Percentiles rank a stretch among this genome's conserved stretches.
Evolutionary conservation across 805 yeast genomes (phyloP).

Genomic region (Candida hispaniensis): DNA sequence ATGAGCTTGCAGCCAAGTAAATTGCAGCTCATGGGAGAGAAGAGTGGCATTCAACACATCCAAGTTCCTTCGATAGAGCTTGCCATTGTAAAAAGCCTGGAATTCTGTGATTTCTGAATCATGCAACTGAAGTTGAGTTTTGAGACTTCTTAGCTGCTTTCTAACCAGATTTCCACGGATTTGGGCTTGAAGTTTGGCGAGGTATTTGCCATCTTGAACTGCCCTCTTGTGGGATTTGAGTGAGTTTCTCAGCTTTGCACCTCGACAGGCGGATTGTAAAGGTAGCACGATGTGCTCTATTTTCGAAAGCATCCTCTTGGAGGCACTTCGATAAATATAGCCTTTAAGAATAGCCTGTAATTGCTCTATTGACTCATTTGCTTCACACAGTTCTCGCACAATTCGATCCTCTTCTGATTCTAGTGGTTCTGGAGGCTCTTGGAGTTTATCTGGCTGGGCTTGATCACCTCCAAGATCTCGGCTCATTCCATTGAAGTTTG

Average conservation of each 20-base stretch:
- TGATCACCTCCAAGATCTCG: constrained; percentile 32
- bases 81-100: constrained; percentile 49
- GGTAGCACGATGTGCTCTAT: constrained; percentile 3
- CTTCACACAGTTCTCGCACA: constrained; percentile 25
- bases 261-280: no score
- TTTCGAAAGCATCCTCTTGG: neutral
- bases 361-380: constrained; percentile 32
- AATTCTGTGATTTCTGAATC: constrained; percentile 34
- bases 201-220: no score
- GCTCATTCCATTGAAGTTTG: constrained; percentile 58
- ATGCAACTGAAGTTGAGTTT: constrained; percentile 41
- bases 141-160: constrained; percentile 19
- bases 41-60: neutral
- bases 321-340: constrained; percentile 40
- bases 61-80: constrained; percentile 31
- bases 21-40: neutral
- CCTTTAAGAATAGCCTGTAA: constrained; percentile 68
- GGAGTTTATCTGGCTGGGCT: constrained; percentile 18
- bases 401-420: constrained; percentile 27
- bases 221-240: no score
- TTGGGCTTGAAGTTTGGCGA: constrained; percentile 41
- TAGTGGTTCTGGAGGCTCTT: constrained; percentile 16
- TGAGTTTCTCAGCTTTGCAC: no score
- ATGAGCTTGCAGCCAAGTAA: neutral
- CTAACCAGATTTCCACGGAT: constrained; percentile 37